These are phyloP conservation scores for Solanum chaucha DNA, from an alignment of 257 asterid genomes.

Conservation along the genomic window DNA sequence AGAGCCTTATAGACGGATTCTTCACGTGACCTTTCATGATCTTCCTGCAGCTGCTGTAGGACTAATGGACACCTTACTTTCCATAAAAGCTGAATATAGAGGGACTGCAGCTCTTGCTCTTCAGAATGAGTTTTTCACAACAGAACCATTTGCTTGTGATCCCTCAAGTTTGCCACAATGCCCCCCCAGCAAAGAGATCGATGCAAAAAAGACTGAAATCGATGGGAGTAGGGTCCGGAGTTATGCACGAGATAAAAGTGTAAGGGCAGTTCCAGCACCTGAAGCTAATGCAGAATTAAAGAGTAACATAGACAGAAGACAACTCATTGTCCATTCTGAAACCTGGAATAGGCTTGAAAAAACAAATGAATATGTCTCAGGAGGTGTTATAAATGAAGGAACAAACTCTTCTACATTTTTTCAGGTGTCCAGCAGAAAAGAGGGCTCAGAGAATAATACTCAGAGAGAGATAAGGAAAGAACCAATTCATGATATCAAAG, in stretches of 20 bases:
- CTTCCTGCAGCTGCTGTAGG: background rate
- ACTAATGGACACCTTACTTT: background rate
- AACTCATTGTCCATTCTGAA: background rate
- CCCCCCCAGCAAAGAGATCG: background rate
- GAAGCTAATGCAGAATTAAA: background rate
- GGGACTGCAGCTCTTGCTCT: background rate
- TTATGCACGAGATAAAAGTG: background rate
- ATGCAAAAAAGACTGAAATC: background rate
- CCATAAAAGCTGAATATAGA: background rate
- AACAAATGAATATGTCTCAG: background rate
- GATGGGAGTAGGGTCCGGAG: background rate
- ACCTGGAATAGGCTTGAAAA: background rate
- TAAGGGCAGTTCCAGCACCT: background rate
- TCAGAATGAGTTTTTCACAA: background rate
- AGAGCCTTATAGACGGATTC: background rate
- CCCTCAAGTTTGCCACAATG: background rate
- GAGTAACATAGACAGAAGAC: background rate
- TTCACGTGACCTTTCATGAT: background rate
- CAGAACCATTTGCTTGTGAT: background rate
- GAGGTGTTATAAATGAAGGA: background rate
- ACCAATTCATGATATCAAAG: background rate
- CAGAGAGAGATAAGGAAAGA: background rate
- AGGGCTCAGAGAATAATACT: background rate
- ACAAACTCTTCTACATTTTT: background rate
- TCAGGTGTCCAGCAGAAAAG: background rate